Evolutionary conservation across 2,329 filamentous ascomycete genomes (phyloP).

Genomic region (Pseudocercospora pini-densiflorae): DNA sequence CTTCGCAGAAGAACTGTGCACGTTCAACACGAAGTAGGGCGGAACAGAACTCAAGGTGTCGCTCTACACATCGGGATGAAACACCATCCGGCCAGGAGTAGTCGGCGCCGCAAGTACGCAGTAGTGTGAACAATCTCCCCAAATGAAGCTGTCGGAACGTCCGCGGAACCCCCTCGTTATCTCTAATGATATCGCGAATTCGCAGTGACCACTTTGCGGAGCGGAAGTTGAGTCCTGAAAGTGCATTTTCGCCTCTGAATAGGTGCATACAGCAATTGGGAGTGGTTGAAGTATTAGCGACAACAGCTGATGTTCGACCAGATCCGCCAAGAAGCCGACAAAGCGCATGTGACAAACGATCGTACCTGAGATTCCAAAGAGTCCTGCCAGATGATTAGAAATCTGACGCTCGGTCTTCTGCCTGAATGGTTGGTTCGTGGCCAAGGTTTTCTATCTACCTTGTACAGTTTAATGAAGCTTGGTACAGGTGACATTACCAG

Average conservation of each 20-base stretch:
- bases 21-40: too few relatives aligned
- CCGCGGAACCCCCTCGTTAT: neutral
- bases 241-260: neutral
- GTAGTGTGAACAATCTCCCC: too few relatives aligned
- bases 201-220: too few relatives aligned
- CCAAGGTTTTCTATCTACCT: neutral
- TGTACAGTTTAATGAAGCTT: constrained; percentile 2
- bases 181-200: too few relatives aligned
- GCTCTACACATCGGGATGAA: neutral
- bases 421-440: neutral
- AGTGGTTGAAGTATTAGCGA: neutral
- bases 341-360: neutral
- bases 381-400: neutral
- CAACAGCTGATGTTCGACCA: too few relatives aligned
- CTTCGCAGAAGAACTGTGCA: too few relatives aligned
- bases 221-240: too few relatives aligned
- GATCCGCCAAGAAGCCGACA: neutral
- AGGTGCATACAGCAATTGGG: neutral
- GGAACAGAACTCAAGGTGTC: too few relatives aligned
- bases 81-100: neutral
- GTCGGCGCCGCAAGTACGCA: too few relatives aligned
- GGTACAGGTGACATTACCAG: neutral
- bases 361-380: neutral
- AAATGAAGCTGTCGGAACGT: neutral
- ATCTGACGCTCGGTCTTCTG: neutral